These are phyloP conservation scores for Populus euphratica DNA, from an alignment of 345 rosid genomes.

Conservation along the genomic window DNA sequence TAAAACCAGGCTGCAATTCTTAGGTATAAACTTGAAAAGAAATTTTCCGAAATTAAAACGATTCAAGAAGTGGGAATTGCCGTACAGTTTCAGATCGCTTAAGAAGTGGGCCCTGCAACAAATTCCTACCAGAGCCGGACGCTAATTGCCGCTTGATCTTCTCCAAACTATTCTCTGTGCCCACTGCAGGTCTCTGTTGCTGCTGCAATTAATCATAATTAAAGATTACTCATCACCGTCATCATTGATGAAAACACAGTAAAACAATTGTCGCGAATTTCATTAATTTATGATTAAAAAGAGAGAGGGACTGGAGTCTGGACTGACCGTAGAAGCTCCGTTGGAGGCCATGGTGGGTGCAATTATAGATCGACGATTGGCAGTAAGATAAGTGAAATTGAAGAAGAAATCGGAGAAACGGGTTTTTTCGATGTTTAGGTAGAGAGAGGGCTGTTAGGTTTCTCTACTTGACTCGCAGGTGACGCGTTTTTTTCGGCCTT, in stretches of 20 bases:
- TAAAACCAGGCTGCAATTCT: background rate
- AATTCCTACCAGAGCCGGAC: constrained; percentile 81
- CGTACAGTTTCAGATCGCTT: constrained; percentile 97
- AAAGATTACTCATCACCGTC: background rate
- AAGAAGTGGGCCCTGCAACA: constrained; percentile 94
- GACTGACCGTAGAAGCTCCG: constrained; percentile 76
- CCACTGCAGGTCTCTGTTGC: constrained; percentile 45
- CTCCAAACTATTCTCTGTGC: constrained; percentile 80
- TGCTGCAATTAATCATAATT: background rate
- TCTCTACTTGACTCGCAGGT: constrained; percentile 8
- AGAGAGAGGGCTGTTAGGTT: constrained; percentile 40
- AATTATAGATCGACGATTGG: constrained; percentile 9
- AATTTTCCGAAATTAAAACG: background rate
- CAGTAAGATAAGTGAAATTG: constrained; percentile 17
- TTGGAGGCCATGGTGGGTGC: constrained; percentile 66
- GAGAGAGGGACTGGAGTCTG: background rate
- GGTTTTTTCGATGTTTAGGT: background rate
- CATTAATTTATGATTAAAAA: background rate
- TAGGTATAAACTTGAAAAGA: background rate
- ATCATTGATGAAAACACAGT: background rate
- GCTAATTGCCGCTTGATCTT: constrained; percentile 95
- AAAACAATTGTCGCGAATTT: background rate
- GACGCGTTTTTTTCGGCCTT: background rate
- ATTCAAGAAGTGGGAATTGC: background rate
- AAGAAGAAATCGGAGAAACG: background rate